Percentiles rank a stretch among this genome's conserved stretches.
phyloP scores from a whole-genome alignment of 805 yeast genomes.

The Metschnikowia chrysomelidarum region DNA sequence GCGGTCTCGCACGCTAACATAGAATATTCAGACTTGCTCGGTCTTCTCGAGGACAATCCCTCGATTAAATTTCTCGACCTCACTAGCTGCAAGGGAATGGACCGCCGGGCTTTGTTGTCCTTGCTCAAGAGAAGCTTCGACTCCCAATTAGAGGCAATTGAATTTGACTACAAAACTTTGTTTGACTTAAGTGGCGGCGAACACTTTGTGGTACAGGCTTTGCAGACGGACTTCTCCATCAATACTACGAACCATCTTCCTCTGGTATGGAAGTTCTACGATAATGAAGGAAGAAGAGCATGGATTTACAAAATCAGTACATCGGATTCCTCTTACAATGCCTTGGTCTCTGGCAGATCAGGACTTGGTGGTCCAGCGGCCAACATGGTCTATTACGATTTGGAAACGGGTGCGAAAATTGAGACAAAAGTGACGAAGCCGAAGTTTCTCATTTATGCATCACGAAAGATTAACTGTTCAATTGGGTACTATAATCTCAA shows the following conservation, averaged over 20 bases:
- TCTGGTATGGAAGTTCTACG: slow-evolving; percentile 50
- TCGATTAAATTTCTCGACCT: slow-evolving; percentile 60
- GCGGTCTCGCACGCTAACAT: slow-evolving; percentile 40
- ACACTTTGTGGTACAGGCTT: slow-evolving; percentile 28
- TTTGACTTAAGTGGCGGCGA: slow-evolving; percentile 46
- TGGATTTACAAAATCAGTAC: slow-evolving; percentile 62
- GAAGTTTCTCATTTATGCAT: slow-evolving; percentile 49
- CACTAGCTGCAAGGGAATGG: slow-evolving; percentile 58
- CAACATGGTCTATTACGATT: slow-evolving; percentile 56
- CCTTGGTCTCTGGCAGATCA: slow-evolving; percentile 19
- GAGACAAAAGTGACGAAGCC: slow-evolving; percentile 46
- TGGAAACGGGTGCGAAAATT: slow-evolving; percentile 61
- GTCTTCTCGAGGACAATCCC: slow-evolving; percentile 29
- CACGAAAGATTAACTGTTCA: slow-evolving; percentile 54
- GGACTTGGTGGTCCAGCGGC: slow-evolving; percentile 18
- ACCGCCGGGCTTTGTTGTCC: slow-evolving; percentile 49
- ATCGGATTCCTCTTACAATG: slow-evolving; percentile 31
- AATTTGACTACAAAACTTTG: slow-evolving; percentile 58
- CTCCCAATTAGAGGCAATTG: slow-evolving; percentile 53
- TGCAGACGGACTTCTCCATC: slow-evolving; percentile 28
- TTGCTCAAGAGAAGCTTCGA: slow-evolving; percentile 30
- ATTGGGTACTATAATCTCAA: slow-evolving; percentile 46
- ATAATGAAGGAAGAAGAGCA: slow-evolving; percentile 71
- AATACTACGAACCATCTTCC: slow-evolving; percentile 26
- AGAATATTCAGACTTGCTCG: slow-evolving; percentile 35